phyloP scores from a whole-genome alignment of 2,329 filamentous ascomycete genomes.

The Neurospora sp. region DNA sequence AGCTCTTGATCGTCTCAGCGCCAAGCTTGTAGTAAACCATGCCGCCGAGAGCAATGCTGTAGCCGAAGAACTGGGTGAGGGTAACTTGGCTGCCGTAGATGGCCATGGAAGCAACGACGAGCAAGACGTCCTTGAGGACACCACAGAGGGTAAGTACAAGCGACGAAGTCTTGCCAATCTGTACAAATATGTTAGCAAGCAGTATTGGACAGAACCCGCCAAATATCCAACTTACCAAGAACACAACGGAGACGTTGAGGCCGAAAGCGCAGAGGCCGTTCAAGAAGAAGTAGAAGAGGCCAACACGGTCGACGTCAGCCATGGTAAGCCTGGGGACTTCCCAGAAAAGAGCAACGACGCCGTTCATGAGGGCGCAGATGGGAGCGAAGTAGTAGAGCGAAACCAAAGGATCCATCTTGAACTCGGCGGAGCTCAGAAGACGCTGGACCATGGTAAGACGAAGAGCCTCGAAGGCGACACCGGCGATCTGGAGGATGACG shows the following conservation, averaged over 20 bases:
- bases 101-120: slow-evolving; percentile 68
- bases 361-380: slow-evolving; percentile 75
- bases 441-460: slow-evolving; percentile 78
- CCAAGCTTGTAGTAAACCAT: slow-evolving; percentile 84
- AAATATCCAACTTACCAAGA: slow-evolving; percentile 53
- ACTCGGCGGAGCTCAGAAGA: slow-evolving; percentile 70
- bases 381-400: slow-evolving; percentile 87
- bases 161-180: slow-evolving; percentile 84
- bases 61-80: slow-evolving; percentile 70
- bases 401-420: slow-evolving; percentile 86
- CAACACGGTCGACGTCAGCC: slow-evolving; percentile 63
- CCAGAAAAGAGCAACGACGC: slow-evolving; percentile 59
- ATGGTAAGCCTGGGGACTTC: slow-evolving; percentile 62
- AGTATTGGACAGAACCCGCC: not conserved
- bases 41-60: slow-evolving; percentile 67
- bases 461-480: slow-evolving; percentile 72
- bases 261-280: slow-evolving; percentile 73
- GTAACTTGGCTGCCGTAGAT: slow-evolving; percentile 73
- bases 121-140: slow-evolving; percentile 79
- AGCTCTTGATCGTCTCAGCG: slow-evolving; percentile 72
- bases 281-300: slow-evolving; percentile 59
- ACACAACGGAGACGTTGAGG: slow-evolving; percentile 77
- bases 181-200: slow-evolving; percentile 19
- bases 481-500: slow-evolving; percentile 68
- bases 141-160: slow-evolving; percentile 79